Evolutionary conservation across 108 stramenopile species (phyloP), one percentile per base, ranked within the genome.

Genomic region (Fistulifera pelliculosa): DNA sequence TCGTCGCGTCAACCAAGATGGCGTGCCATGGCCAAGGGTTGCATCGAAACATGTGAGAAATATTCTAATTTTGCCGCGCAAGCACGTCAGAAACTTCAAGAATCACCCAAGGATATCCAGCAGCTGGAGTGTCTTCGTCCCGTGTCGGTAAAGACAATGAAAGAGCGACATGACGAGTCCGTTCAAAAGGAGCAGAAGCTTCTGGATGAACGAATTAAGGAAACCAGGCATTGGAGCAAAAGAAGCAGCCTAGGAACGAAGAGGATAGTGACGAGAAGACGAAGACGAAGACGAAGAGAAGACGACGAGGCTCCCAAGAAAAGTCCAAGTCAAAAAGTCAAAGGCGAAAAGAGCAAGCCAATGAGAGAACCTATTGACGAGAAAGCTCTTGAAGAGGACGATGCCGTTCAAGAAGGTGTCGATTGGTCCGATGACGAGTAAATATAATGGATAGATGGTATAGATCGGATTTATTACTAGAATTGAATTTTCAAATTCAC

Each of bases 51-150:
- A 23, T 87, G 86, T 47, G 73, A 83, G 39, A 70, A 70, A n/a
- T 77, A 86, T 66, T 62, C 77, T 0, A 56, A 22, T 3, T 71
- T 69, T 28, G 81, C 73, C 23, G 61, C 76, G 54, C 40, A 53
- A 21, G 79, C 58, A 15, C 80, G 92, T 17, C 52, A 75, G 25
- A 77, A 76, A 19, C 56, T 81, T 12, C 56, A 60, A 6, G 75
- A 85, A 41, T 83, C 88, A 27, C 92, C 92, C 41, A 90, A 87
- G 69, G 92, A 94, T 55, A 79, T 94, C 14, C 77, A 83, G 38
- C 73, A 72, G 12, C 59, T 94, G 41, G 92, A 94, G 68, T 66
- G 78, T 17, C 65, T 94, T 25, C 77, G 78, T 55, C 88, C 87
- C 23, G 14, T 53, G 27, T 70, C 62, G 18, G 51, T 51, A n/a